Conservation (phyloP, 23 red algal genomes). For the Gracilaria gracilis region DNA sequence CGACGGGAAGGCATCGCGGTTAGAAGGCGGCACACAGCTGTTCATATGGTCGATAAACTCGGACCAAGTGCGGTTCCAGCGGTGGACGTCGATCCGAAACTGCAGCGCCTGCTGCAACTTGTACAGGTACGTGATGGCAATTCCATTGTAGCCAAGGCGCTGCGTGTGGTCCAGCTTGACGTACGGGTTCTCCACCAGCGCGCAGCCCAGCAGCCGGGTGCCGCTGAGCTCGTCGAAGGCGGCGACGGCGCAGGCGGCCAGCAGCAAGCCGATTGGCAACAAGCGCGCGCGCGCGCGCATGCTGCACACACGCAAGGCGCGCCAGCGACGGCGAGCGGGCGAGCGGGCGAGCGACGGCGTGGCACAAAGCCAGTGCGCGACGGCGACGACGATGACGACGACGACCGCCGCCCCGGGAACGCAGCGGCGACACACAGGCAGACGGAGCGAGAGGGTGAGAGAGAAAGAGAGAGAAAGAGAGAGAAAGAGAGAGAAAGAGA, state of each 20-base stretch:
- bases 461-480: too few species aligned
- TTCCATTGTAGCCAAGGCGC: slow-evolving; percentile 15
- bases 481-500: too few species aligned
- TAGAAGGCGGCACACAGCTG: background rate
- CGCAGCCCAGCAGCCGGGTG: slow-evolving; percentile 24
- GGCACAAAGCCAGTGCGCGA: too few species aligned
- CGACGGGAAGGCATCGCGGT: background rate
- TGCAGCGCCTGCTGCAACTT: slow-evolving; percentile 26
- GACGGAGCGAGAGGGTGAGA: too few species aligned
- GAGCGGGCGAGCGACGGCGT: too few species aligned
- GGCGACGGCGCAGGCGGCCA: background rate
- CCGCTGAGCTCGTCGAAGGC: slow-evolving; percentile 36
- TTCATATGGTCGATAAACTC: slow-evolving; percentile 47
- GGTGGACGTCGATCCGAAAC: background rate
- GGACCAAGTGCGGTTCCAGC: slow-evolving; percentile 46
- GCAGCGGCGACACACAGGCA: too few species aligned
- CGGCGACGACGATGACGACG: too few species aligned
- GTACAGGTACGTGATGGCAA: slow-evolving; percentile 40
- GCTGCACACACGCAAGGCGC: background rate
- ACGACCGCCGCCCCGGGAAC: too few species aligned
- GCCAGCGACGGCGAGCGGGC: too few species aligned
- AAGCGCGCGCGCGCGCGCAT: background rate
- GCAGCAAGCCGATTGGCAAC: background rate
- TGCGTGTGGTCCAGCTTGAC: slow-evolving; percentile 25
- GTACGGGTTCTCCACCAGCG: slow-evolving; percentile 52